Conservation (phyloP, 2,329 filamentous ascomycete species). For the Calonectria leucothoes region DNA sequence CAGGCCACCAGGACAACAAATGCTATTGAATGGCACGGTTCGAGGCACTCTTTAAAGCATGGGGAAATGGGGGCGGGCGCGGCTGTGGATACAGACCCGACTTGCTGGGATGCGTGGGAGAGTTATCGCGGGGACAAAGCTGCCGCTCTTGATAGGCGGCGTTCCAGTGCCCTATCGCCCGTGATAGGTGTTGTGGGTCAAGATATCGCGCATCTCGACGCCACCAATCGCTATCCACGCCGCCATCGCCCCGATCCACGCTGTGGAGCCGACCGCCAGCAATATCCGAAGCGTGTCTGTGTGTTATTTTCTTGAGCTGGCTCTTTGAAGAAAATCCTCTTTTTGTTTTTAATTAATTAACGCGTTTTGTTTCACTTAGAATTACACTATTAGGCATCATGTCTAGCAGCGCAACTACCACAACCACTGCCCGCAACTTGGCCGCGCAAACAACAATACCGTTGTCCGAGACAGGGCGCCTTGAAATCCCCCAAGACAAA, state of each 20-base stretch:
- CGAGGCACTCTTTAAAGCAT: slow-evolving; percentile 11
- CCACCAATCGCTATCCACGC: slow-evolving; percentile 20
- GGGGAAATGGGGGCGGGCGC: slow-evolving; percentile 8
- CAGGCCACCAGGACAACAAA: not conserved
- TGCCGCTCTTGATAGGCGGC: slow-evolving; percentile 31
- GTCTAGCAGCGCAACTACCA: not conserved
- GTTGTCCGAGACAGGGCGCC: not conserved
- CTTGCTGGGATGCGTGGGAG: slow-evolving; percentile 6
- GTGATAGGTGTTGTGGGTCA: slow-evolving; percentile 20
- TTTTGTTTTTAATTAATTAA: not conserved
- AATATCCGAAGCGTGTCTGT: not conserved
- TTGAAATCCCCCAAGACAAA: slow-evolving; percentile 6
- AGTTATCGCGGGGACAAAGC: slow-evolving; percentile 33
- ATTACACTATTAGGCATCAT: not conserved
- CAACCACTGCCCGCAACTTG: not conserved
- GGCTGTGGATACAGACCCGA: not conserved
- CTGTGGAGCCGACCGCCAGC: not conserved
- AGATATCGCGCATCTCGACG: slow-evolving; percentile 3
- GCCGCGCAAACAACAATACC: not conserved
- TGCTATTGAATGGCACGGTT: not conserved
- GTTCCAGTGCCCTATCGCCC: slow-evolving; percentile 19
- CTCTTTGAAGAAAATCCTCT: not conserved
- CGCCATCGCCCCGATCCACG: slow-evolving; percentile 1
- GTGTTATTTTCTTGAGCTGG: not conserved
- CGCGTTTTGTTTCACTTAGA: not conserved